Base-by-base conservation (phyloP, 805 yeast genomes). In the Candida bentonensis region DNA sequence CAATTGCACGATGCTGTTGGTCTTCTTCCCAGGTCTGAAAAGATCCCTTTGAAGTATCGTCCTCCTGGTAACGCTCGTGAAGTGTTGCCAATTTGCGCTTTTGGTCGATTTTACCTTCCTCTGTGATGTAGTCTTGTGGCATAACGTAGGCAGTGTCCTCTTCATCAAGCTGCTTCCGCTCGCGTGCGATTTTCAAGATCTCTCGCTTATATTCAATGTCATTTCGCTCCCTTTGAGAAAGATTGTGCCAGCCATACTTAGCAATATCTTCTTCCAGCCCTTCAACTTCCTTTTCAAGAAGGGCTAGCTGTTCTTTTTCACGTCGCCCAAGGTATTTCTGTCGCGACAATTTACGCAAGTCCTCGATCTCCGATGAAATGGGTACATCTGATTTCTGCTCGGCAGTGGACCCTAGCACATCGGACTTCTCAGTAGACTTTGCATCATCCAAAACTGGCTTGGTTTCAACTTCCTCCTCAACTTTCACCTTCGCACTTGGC, bases 101-200 rank as follows among this genome's bases (percentile, higher is more conserved):
- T 21, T 66, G 61, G 49, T 78, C 83, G 9, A 74, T 61, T 39
- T 68, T 67, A 1, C 81, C 80, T 15, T 67, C 65, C 13, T 65
- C 66, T 2, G 71, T 72, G n/a, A 70, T 48, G 48, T 71, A 70
- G 42, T 77, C 85, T 28, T 72, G 74, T 1, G 83, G 86, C 15
- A 80, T 50, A 20, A 64, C 57, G 49, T 76, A 81, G 3, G 66
- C 72, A n/a, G 46, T 47, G 22, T 52, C 48, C 4, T 58, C 60
- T 5, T 62, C 59, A 3, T 62, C 64, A 20, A 68, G 53, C 27
- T 62, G 58, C 49, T 59, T 54, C 23, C 72, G 53, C 46, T 69
- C 70, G 22, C 64, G 53, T 15, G 73, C 65, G 23, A 75, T 55
- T 1, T 63, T 58, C 11, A 74, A 55, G 1, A 78, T 58, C 46